Evolutionary conservation across 352 stramenopile genomes (phyloP).

Genomic region (Elongisporangium undulatum): DNA sequence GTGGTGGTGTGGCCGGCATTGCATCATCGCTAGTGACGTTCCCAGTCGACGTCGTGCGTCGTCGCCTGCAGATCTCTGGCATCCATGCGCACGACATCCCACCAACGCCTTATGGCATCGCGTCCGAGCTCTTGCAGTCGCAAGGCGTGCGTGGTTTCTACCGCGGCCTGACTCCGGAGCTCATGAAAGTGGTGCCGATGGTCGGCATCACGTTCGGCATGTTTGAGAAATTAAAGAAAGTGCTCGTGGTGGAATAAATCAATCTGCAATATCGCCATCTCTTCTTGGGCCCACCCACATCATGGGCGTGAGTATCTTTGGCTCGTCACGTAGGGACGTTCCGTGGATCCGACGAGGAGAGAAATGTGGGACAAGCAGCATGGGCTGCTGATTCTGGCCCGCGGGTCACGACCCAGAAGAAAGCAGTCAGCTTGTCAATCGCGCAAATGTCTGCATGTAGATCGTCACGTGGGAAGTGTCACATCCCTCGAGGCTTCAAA

Average conservation of each 20-base stretch:
- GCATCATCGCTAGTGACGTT: slow-evolving; percentile 93
- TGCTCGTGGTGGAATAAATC: slow-evolving; percentile 64
- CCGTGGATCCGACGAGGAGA: not conserved
- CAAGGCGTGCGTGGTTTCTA: slow-evolving; percentile 84
- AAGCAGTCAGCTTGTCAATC: not conserved
- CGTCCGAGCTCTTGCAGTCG: slow-evolving; percentile 56
- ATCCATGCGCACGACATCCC: slow-evolving; percentile 71
- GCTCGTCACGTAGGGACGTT: not conserved
- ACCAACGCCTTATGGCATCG: slow-evolving; percentile 72
- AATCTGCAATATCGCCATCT: not conserved
- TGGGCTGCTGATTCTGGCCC: not conserved
- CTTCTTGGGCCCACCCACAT: too few species aligned
- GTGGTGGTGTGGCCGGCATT: slow-evolving; percentile 87
- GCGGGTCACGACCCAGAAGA: not conserved
- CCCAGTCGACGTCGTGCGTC: slow-evolving; percentile 93
- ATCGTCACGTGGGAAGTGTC: too few species aligned
- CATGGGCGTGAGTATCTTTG: not conserved
- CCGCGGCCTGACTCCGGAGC: slow-evolving; percentile 89
- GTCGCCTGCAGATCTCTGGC: slow-evolving; percentile 93
- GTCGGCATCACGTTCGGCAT: slow-evolving; percentile 95
- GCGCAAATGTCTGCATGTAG: too few species aligned
- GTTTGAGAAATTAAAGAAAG: slow-evolving; percentile 93
- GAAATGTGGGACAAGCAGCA: not conserved
- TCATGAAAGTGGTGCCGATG: slow-evolving; percentile 97
- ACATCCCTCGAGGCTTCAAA: too few species aligned